Evolutionary conservation across 1,284 basidiomycete genomes (phyloP).

Genomic region (Ustilago trichophora): DNA sequence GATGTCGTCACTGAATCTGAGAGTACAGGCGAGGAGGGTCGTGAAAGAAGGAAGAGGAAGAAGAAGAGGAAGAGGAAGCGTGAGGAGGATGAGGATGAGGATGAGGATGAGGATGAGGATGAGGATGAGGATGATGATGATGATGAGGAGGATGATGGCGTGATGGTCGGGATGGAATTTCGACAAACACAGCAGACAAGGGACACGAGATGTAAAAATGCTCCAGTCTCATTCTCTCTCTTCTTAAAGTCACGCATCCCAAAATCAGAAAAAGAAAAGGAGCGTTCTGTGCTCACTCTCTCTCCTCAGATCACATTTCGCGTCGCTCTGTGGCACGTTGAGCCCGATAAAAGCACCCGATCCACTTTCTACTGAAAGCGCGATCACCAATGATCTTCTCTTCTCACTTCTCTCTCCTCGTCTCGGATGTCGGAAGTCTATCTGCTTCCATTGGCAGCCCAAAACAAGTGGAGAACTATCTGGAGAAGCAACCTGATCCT

Average conservation of each 20-base stretch:
- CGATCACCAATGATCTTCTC: no score
- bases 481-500: no score
- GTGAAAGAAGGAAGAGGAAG: not conserved
- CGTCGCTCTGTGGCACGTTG: constrained; percentile 9
- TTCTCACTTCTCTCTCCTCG: no score
- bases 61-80: not conserved
- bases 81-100: not conserved
- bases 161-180: no score
- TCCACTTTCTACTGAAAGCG: not conserved
- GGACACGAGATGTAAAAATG: not conserved
- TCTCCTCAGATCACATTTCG: constrained; percentile 14
- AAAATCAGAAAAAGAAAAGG: not conserved
- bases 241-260: not conserved
- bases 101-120: no score
- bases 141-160: no score
- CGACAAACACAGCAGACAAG: not conserved
- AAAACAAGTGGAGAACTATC: no score
- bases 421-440: no score
- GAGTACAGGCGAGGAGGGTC: no score
- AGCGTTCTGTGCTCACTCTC: not conserved
- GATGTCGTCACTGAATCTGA: no score
- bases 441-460: not conserved
- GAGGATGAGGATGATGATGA: no score
- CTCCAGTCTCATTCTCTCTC: not conserved
- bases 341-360: constrained; percentile 8